Evolutionary conservation across 2,329 filamentous ascomycete species (phyloP), one percentile per base, ranked within the genome.

Genomic region (Neopestalotiopsis clavispora): DNA sequence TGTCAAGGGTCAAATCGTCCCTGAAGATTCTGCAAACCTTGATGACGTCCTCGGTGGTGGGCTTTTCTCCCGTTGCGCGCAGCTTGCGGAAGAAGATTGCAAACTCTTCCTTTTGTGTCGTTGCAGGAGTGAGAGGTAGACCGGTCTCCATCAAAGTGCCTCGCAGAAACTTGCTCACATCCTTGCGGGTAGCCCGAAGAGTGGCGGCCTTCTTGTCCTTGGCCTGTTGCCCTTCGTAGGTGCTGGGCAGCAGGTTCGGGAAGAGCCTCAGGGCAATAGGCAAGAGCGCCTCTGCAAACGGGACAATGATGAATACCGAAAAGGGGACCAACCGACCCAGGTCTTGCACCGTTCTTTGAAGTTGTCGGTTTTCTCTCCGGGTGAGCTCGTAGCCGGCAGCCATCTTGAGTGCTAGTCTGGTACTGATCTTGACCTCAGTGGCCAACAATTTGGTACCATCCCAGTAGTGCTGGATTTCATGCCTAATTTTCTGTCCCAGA

Each of bases 21-120:
- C 96, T 97, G 89, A 99, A 99, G 72, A 97, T 92, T 87, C 98
- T 97, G 90, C 96, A 98, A 72, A 99, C 95, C 83, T 96, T 97
- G 86, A 99, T 97, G 72, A 99, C 94, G 78, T 99, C 96, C 73
- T 95, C 89, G 67, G 91, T 89, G 4, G 93, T 96, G 1, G 96
- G 96, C 60, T 92, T 87, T 84, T 98, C 95, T 72, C 95, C 96
- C 1, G 95, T 98, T 20, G 94, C 91, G 67, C 96, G 88, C 71
- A 98, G 89, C 85, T 99, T 99, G 79, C 94, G 92, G 91, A 99
- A 99, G 84, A 99, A 99, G 76, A 95, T 94, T 70, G 92, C 88
- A 75, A 99, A 99, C 80, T 98, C 96, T 74, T 97, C 94, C 77
- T 92, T 95, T 79, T 96, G 94, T 17, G 95, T 91, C 66, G 92